phyloP scores from a whole-genome alignment of 73 alveolate species.

The Breviolum minutum region DNA sequence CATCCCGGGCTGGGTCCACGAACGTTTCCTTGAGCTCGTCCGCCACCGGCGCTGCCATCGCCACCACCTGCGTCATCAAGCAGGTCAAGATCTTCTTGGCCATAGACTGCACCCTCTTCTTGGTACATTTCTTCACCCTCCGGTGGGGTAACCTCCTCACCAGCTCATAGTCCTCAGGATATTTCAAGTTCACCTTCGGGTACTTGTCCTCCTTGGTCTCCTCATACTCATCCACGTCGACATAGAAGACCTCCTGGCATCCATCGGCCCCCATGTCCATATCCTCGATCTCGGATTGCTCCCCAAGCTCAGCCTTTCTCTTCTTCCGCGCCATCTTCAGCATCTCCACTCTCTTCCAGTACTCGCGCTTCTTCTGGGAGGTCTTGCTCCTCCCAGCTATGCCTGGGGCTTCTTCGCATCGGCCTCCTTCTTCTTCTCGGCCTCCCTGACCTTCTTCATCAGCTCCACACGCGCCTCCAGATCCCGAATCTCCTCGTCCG shows the following conservation, averaged over 20 bases:
- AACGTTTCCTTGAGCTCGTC: not conserved
- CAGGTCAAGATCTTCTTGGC: not conserved
- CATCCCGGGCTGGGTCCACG: not conserved
- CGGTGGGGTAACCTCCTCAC: not conserved
- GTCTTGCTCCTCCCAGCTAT: not conserved
- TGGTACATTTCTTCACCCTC: not conserved
- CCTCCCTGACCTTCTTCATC: not conserved
- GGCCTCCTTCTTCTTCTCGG: not conserved
- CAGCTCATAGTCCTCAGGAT: not conserved
- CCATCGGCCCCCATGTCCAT: not conserved
- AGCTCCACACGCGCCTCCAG: not conserved
- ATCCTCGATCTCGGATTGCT: not conserved
- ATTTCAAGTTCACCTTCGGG: not conserved
- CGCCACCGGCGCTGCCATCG: not conserved
- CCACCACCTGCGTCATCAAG: not conserved
- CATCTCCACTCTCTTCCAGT: not conserved
- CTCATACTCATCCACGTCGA: not conserved
- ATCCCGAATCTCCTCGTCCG: not conserved
- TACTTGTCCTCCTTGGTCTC: too few relatives aligned
- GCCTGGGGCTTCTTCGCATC: not conserved
- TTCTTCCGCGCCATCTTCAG: not conserved
- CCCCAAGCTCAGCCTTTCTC: not conserved
- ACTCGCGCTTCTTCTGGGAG: too few relatives aligned
- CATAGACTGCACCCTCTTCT: not conserved
- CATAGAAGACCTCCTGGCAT: not conserved